phyloP scores from a whole-genome alignment of 2,329 filamentous ascomycete species.

The Thermothelomyces thermophilus region DNA sequence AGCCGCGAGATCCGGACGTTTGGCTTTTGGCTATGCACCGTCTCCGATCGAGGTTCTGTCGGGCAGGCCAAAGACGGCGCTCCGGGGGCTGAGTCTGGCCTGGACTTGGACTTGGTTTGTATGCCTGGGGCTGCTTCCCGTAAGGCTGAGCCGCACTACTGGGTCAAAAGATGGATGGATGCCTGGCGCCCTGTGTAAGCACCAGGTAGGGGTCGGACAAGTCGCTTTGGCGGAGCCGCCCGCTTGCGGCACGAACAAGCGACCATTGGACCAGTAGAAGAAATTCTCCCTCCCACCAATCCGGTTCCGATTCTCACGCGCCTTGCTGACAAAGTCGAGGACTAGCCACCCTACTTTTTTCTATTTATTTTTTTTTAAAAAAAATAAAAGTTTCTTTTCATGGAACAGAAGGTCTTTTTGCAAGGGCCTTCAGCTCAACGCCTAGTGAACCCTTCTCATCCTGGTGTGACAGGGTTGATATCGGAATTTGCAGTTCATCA shows the following conservation, averaged over 20 bases:
- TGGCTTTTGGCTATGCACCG: constrained; percentile 12
- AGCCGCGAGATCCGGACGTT: constrained; percentile 13
- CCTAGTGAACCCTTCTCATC: not conserved
- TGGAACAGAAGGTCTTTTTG: no score
- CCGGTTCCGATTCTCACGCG: not conserved
- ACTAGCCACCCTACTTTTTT: constrained; percentile 12
- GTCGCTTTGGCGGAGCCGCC: constrained; percentile 11
- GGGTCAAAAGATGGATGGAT: constrained; percentile 13
- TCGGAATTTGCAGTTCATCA: no score
- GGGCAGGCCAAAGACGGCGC: constrained; percentile 1
- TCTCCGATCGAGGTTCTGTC: constrained; percentile 5
- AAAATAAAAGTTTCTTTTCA: constrained; percentile 1
- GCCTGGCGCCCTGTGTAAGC: constrained; percentile 20
- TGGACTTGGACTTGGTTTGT: not conserved
- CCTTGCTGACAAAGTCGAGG: constrained; percentile 11
- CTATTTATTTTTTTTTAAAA: constrained; percentile 6
- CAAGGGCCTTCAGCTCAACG: not conserved
- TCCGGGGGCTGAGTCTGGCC: constrained; percentile 6
- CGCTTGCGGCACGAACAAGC: constrained; percentile 9
- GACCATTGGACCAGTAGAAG: not conserved
- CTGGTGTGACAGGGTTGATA: no score
- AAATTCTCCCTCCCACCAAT: constrained; percentile 7
- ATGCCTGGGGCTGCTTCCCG: not conserved
- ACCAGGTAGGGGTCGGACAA: constrained; percentile 9
- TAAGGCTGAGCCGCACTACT: constrained; percentile 17